Base-by-base conservation (phyloP, 129 eudicot genomes). In the Erigeron canadensis region DNA sequence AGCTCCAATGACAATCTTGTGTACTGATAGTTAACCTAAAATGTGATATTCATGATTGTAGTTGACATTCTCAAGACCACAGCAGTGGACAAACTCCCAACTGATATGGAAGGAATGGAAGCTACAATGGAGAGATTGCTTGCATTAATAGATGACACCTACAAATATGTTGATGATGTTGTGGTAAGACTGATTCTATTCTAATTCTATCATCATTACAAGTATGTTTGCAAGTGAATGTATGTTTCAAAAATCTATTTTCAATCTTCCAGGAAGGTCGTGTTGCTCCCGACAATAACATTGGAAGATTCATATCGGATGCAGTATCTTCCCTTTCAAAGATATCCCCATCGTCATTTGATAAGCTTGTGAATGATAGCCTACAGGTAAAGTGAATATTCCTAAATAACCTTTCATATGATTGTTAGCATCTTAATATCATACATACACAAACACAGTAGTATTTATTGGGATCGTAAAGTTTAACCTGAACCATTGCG, bases 81-180 rank as follows among this genome's bases (percentile, higher is more conserved):
- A 16, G 40, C 73, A 15, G 97, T 87, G 13, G 97, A 90, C 80
- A 95, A 88, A 79, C 88, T 95, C 38, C 97, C 96, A 1, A 84
- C 77, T 78, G 99, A 95, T 71, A 80, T 95, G 75, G 96, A 90
- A 83, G 98, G 96, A 63, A 94, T 94, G 95, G 95, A 94, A 81
- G 86, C 88, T 22, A 81, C 96, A 65, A 86, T 87, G 96, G 86
- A 85, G 75, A 63, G 88, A 39, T 68, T 94, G 76, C 81, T 89
- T 42, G 84, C 95, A 56, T 82, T 94, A 50, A 94, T 89, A 6
- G 93, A 94, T 75, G 98, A 89, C 64, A 81, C 84, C 55, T 85
- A 84, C 85, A 94, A 87, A 86, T 94, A 94, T 45, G 96, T 94
- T 13, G 96, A 94, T 85, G 95, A 85, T 80, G 97, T 90, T 61